A percentile compares a stretch with the other conserved stretches of the same genome.
These are phyloP conservation scores for Naganishia cerealis DNA, from an alignment of 1,284 basidiomycete species.

Conservation along the genomic window DNA sequence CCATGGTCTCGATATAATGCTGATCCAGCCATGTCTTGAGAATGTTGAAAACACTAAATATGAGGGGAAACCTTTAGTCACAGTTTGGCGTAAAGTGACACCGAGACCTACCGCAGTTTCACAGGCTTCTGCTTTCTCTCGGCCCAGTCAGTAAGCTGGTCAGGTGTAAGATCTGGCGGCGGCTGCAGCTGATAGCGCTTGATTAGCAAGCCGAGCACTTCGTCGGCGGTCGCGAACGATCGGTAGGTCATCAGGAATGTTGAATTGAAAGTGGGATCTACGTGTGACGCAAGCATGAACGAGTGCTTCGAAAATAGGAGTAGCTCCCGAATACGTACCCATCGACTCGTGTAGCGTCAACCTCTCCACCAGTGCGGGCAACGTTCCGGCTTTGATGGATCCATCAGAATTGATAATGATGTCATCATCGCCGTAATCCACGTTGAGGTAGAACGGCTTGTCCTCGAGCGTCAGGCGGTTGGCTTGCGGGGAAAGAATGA, in stretches of 20 bases:
- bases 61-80: constrained; percentile 15
- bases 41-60: constrained; percentile 73
- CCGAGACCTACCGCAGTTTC: constrained; percentile 70
- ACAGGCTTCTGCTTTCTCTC: constrained; percentile 86
- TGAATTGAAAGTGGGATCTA: constrained; percentile 80
- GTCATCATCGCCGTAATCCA: constrained; percentile 75
- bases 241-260: constrained; percentile 97
- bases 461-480: constrained; percentile 57
- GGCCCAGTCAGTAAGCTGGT: constrained; percentile 77
- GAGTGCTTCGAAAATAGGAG: neutral
- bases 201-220: constrained; percentile 81
- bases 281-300: constrained; percentile 27
- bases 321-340: constrained; percentile 58
- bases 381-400: constrained; percentile 79
- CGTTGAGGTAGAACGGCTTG: constrained; percentile 79
- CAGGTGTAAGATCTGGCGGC: constrained; percentile 66
- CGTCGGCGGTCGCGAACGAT: constrained; percentile 83
- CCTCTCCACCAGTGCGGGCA: constrained; percentile 79
- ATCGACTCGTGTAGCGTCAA: constrained; percentile 84
- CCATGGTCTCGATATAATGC: constrained; percentile 77
- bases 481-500: constrained; percentile 58
- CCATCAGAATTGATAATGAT: constrained; percentile 85
- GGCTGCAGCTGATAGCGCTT: constrained; percentile 77
- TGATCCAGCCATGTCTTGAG: constrained; percentile 79
- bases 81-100: constrained; percentile 15